Base-by-base conservation (phyloP, 345 rosid genomes). In the Angophora floribunda region DNA sequence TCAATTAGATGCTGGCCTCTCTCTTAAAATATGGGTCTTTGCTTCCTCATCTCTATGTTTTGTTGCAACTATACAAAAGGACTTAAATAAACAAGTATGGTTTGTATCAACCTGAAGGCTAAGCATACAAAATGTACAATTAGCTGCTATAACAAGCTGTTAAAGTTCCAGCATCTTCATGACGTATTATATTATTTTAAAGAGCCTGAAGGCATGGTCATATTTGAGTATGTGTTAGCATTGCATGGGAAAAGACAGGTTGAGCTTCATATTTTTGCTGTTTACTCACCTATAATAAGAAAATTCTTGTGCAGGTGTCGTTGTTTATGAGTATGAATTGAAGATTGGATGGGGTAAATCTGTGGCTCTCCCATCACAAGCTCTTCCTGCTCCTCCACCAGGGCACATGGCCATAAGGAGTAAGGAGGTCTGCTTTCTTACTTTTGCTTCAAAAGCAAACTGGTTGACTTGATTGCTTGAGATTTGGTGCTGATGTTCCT, bases 271-370 rank as follows among this genome's bases (percentile, higher is more conserved):
- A 75, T 11, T 75, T 75, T 41, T 75, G 14, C 84, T 75, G 84
- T 75, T 16, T 16, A 17, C 55, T 17, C 44, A 13, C 11, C 24
- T 30, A 52, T 51, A 44, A 52, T 52, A 41, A 41, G 49, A 75
- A 36, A 45, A 87, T 85, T 90, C 24, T 91, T 89, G 89, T 57
- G 85, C 94, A 96, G 99, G 99, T 89, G 96, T 98, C 61, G 92
- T 98, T 86, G 98, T 98, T 51, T 98, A 96, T 87, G 99, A 97
- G 90, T 98, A 97, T 89, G 99, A 97, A 89, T 89, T 98, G 93
- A 98, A 97, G 90, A 97, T 98, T 89, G 99, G 99, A 52, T 98
- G 99, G 99, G 99, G 99, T 86, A 98, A 98, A 91, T 97, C 99
- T 88, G 99, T 98, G 87, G 98, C 99, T 90, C 98, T 97, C 89